Base-by-base conservation (phyloP, 495 filamentous ascomycete genomes). In the Neurospora hispaniola region DNA sequence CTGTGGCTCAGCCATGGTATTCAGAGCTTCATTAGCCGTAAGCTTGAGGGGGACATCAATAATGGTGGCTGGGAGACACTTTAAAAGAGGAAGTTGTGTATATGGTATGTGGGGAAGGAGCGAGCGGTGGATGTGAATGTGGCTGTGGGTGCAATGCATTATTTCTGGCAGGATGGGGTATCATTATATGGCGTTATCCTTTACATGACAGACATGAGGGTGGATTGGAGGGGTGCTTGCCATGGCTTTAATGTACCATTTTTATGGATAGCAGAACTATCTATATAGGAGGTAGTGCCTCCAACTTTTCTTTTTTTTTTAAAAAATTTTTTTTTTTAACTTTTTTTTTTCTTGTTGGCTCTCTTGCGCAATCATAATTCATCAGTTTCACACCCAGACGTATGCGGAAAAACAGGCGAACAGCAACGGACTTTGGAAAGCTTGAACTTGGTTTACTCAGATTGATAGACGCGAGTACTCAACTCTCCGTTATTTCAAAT, bases 1-100 rank as follows among this genome's bases (percentile, higher is more conserved):
- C 88, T 94, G 35, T 98, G 96, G 96, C 84, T 99, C 72, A 88
- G 90, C 31, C 94, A 97, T 75, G 89, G 90, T 31, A 88, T 98
- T 42, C 94, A 93, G n/a, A 94, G 91, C 68, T 91, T 90, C 42
- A 97, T 99, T 78, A 90, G 90, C 71, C 86, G 96, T 74, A 94
- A 94, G 80, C 82, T 98, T 74, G 96, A 99, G 84, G 91, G 91
- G 12, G 96, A 99, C 78, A 92, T 97, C 59, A 98, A 98, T 78
- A 97, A 91, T 75, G 96, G 96, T 8, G 96, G 96, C 3, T 99
- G 96, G 96, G 96, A 99, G 83, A 97, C 94, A 31, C 89, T 94
- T 71, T 93, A 71, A 81, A 11, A 69, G 18, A 23, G 68, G 35
- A 43, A 66, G 9, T 31, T 38, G 54, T 9, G 3, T 38, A 9